Conservation (phyloP, 2,329 filamentous ascomycete genomes). For the Colletotrichum sp. region DNA sequence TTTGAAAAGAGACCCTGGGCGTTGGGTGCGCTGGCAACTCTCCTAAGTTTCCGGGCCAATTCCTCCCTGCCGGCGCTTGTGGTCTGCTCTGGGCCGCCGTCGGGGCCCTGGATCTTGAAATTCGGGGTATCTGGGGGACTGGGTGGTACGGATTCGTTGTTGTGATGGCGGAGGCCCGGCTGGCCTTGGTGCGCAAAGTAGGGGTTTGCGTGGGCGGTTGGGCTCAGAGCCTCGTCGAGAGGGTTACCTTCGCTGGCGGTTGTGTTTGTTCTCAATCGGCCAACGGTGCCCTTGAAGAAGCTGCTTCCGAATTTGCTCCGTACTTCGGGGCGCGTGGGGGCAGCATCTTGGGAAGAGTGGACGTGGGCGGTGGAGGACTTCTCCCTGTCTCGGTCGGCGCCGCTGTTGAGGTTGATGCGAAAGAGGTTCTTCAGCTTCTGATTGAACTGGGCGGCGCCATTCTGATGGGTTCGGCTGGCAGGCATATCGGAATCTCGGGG, state of each 20-base stretch:
- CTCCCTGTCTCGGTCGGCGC: slow-evolving; percentile 35
- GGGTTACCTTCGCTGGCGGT: slow-evolving; percentile 92
- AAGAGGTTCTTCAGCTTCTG: slow-evolving; percentile 76
- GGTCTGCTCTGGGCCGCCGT: slow-evolving; percentile 68
- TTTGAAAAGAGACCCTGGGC: slow-evolving; percentile 87
- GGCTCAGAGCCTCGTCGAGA: slow-evolving; percentile 86
- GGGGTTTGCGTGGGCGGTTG: slow-evolving; percentile 92
- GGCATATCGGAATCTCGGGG: slow-evolving; percentile 46
- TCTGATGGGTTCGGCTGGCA: slow-evolving; percentile 54
- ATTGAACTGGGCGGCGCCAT: slow-evolving; percentile 65
- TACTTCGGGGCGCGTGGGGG: slow-evolving; percentile 14
- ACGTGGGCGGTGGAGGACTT: slow-evolving; percentile 39
- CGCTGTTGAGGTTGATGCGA: slow-evolving; percentile 63
- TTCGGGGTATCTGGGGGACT: slow-evolving; percentile 91
- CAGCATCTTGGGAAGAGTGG: slow-evolving; percentile 47
- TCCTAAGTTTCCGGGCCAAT: slow-evolving; percentile 86
- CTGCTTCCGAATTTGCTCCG: slow-evolving; percentile 82
- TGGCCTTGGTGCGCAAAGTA: slow-evolving; percentile 98
- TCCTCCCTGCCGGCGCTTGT: slow-evolving; percentile 89
- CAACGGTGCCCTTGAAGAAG: slow-evolving; percentile 86
- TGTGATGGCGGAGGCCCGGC: slow-evolving; percentile 91
- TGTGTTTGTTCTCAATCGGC: slow-evolving; percentile 86
- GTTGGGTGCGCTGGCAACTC: slow-evolving; percentile 96
- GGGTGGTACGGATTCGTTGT: slow-evolving; percentile 89
- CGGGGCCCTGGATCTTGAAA: slow-evolving; percentile 73